A percentile compares a stretch with the other conserved stretches of the same genome.
These are phyloP conservation scores for Orobanche coerulescens DNA, from an alignment of 257 asterid genomes.

Conservation along the genomic window DNA sequence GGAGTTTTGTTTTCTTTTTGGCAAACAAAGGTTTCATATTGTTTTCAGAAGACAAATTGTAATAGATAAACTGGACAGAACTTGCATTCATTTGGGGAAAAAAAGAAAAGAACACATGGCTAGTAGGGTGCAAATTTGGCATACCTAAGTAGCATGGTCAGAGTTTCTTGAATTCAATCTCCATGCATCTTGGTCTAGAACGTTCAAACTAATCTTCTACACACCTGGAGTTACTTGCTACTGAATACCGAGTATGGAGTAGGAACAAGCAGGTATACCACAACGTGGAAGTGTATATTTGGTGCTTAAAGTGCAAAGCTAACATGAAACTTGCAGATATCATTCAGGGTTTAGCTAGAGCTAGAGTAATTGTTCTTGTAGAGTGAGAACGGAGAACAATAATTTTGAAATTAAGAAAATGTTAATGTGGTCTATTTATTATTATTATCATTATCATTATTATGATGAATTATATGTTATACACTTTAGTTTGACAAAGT, in stretches of 20 bases:
- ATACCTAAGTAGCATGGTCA: not conserved
- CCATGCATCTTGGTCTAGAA: conserved; percentile 14
- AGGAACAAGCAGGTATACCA: not conserved
- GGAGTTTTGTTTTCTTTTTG: not conserved
- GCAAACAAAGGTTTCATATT: not conserved
- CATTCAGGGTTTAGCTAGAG: not conserved
- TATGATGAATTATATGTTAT: not conserved
- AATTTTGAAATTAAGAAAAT: not conserved
- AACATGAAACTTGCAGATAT: too few relatives aligned
- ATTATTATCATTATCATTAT: too few relatives aligned
- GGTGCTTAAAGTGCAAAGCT: conserved; percentile 6
- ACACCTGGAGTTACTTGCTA: not conserved
- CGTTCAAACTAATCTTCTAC: not conserved
- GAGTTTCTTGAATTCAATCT: not conserved
- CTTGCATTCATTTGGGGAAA: conserved; percentile 2
- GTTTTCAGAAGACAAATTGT: not conserved
- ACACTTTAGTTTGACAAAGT: not conserved
- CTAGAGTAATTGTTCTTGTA: not conserved
- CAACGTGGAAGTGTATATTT: not conserved
- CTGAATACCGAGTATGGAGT: too few relatives aligned
- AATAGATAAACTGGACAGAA: not conserved
- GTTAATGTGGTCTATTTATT: not conserved
- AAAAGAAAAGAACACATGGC: not conserved
- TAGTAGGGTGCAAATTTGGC: not conserved
- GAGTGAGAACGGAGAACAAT: not conserved